Evolutionary conservation across 768 basidiomycete genomes (phyloP).

Genomic region (Saitozyma podzolica): DNA sequence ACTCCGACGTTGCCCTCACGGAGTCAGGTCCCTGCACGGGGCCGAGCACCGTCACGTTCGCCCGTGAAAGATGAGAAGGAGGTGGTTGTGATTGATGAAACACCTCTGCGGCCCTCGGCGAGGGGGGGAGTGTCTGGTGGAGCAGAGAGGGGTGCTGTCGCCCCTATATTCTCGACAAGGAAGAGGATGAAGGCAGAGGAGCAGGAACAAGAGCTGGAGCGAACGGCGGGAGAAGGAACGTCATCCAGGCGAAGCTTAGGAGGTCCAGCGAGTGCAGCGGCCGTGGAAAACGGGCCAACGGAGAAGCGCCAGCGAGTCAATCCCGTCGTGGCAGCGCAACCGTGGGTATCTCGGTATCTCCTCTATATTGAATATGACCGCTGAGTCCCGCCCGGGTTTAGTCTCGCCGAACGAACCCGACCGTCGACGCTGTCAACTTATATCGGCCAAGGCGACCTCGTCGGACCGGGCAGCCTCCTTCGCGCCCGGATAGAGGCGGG

Average conservation of each 20-base stretch:
- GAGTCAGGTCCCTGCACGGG: background rate
- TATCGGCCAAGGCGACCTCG: slow-evolving; percentile 70
- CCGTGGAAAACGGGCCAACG: background rate
- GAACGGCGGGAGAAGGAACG: background rate
- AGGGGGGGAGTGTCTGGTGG: background rate
- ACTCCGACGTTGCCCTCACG: background rate
- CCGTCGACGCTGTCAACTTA: slow-evolving; percentile 67
- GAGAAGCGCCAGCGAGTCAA: slow-evolving; percentile 27
- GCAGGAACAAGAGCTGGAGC: slow-evolving; percentile 1
- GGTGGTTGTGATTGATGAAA: no score
- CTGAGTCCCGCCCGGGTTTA: slow-evolving; percentile 6
- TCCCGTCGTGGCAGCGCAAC: slow-evolving; percentile 45
- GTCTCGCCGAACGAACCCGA: slow-evolving; percentile 70
- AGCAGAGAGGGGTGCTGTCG: background rate
- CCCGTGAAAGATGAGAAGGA: background rate
- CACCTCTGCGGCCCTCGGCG: background rate
- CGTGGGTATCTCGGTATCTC: slow-evolving; percentile 28
- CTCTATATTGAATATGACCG: background rate
- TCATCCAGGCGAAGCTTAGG: background rate
- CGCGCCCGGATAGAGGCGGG: slow-evolving; percentile 59
- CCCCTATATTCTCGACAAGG: background rate
- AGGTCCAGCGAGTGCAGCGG: background rate
- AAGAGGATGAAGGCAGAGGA: background rate
- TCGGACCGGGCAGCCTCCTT: slow-evolving; percentile 62
- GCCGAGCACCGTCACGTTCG: background rate